Conservation (phyloP, 495 filamentous ascomycete species). For the Aspergillus funiculosus region DNA sequence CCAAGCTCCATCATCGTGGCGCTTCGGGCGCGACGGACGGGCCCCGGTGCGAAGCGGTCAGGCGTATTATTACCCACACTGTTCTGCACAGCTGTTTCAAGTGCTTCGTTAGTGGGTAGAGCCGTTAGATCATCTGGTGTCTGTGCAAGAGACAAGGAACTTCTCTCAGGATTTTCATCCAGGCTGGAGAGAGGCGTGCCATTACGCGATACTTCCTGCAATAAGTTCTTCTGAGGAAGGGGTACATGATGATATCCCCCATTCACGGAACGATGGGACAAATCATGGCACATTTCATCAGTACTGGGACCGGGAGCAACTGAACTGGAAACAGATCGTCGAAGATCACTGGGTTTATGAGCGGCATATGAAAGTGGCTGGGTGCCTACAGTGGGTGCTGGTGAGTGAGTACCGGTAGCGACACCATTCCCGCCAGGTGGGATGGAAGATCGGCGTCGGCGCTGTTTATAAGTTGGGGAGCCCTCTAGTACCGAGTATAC, state of each 20-base stretch:
- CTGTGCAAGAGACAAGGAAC: conserved; percentile 55
- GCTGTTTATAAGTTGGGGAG: conserved; percentile 97
- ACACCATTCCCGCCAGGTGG: conserved; percentile 64
- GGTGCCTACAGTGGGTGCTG: conserved; percentile 29
- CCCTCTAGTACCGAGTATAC: conserved; percentile 96
- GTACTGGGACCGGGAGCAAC: conserved; percentile 76
- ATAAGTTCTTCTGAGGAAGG: conserved; percentile 70
- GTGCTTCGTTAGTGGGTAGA: conserved; percentile 58
- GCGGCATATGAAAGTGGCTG: conserved; percentile 48
- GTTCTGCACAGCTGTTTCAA: conserved; percentile 52
- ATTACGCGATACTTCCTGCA: conserved; percentile 79
- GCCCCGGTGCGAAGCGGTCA: conserved; percentile 61
- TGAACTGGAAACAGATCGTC: conserved; percentile 86
- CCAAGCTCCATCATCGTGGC: conserved; percentile 95
- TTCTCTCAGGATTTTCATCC: conserved; percentile 69
- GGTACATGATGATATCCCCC: conserved; percentile 54
- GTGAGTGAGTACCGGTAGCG: conserved; percentile 49
- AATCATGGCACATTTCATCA: conserved; percentile 64
- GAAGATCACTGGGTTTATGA: conserved; percentile 76
- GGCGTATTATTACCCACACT: conserved; percentile 54
- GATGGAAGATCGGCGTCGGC: conserved; percentile 85
- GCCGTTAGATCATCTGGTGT: conserved; percentile 61
- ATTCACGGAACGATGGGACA: conserved; percentile 47
- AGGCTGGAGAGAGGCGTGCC: conserved; percentile 78
- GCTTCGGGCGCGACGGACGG: conserved; percentile 83